Evolutionary conservation across 805 yeast genomes (phyloP).

Genomic region (Lachancea sp.): DNA sequence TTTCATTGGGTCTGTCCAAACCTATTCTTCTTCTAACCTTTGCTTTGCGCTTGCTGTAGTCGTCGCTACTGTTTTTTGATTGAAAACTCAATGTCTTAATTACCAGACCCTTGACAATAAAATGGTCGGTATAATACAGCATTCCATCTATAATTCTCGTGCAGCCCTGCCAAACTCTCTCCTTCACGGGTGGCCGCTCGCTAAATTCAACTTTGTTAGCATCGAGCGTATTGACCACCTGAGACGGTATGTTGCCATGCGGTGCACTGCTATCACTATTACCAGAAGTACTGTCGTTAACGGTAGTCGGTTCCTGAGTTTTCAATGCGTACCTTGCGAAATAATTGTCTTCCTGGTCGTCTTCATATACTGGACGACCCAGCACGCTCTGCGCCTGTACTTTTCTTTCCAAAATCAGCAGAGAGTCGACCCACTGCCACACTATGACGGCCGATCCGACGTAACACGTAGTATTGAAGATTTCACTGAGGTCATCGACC

Average conservation of each 20-base stretch:
- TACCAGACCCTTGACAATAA: slow-evolving; percentile 53
- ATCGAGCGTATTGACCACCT: not conserved
- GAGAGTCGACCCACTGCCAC: slow-evolving; percentile 81
- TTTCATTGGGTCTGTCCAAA: slow-evolving; percentile 30
- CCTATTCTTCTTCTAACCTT: slow-evolving; percentile 26
- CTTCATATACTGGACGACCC: slow-evolving; percentile 71
- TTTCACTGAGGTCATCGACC: slow-evolving; percentile 67
- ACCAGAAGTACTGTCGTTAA: slow-evolving; percentile 8
- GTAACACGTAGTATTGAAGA: slow-evolving; percentile 67
- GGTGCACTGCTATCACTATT: not conserved
- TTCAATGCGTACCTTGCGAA: slow-evolving; percentile 27
- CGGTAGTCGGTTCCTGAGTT: slow-evolving; percentile 23
- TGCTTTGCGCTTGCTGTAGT: slow-evolving; percentile 17
- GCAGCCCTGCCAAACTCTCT: slow-evolving; percentile 15
- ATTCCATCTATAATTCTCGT: slow-evolving; percentile 34
- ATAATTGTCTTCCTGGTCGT: slow-evolving; percentile 38
- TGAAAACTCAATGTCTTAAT: slow-evolving; percentile 41
- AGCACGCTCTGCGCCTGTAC: slow-evolving; percentile 65
- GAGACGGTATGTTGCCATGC: not conserved
- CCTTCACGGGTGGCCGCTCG: slow-evolving; percentile 4
- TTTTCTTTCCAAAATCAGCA: slow-evolving; percentile 48
- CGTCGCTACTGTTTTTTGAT: slow-evolving; percentile 23
- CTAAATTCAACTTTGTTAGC: slow-evolving; percentile 7
- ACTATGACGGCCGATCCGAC: slow-evolving; percentile 65
- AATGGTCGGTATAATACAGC: slow-evolving; percentile 43